These are phyloP conservation scores for Suhomyces faveliae DNA, from an alignment of 805 yeast genomes.

Conservation along the genomic window DNA sequence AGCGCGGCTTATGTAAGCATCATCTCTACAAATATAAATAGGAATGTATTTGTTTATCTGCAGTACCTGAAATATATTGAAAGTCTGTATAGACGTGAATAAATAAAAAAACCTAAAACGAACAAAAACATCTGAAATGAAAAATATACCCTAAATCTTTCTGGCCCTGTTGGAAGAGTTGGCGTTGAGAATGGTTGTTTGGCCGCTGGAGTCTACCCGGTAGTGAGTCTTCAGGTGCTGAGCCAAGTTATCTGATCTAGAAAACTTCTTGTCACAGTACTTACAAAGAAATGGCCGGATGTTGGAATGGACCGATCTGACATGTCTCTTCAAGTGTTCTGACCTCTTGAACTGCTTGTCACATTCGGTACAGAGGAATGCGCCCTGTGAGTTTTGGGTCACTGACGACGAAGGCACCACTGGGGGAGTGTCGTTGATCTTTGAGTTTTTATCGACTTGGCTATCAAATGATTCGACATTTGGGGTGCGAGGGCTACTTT, in stretches of 20 bases:
- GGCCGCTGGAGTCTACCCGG: conserved; percentile 10
- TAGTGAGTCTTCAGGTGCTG: conserved; percentile 44
- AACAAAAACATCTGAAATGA: too few relatives aligned
- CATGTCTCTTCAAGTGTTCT: conserved; percentile 44
- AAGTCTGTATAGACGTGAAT: background rate
- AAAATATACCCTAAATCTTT: background rate
- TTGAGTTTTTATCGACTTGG: conserved; percentile 8
- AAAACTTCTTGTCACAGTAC: conserved; percentile 44
- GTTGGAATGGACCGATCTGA: conserved; percentile 44
- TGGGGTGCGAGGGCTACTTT: background rate
- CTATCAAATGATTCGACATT: background rate
- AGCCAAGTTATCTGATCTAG: conserved; percentile 43
- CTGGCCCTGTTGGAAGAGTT: background rate
- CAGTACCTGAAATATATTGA: background rate
- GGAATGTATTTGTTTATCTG: too few relatives aligned
- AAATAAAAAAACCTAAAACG: background rate
- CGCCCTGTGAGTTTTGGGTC: conserved; percentile 12
- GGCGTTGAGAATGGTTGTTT: conserved; percentile 10
- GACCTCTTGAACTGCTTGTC: conserved; percentile 43
- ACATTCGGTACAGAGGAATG: conserved; percentile 43
- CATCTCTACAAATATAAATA: too few relatives aligned
- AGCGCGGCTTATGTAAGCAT: conserved; percentile 3
- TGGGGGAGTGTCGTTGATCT: background rate
- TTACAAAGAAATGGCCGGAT: conserved; percentile 46
- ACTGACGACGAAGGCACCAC: conserved; percentile 4